Conservation (phyloP, 208 protist species). For the Trichomonas tenax region DNA sequence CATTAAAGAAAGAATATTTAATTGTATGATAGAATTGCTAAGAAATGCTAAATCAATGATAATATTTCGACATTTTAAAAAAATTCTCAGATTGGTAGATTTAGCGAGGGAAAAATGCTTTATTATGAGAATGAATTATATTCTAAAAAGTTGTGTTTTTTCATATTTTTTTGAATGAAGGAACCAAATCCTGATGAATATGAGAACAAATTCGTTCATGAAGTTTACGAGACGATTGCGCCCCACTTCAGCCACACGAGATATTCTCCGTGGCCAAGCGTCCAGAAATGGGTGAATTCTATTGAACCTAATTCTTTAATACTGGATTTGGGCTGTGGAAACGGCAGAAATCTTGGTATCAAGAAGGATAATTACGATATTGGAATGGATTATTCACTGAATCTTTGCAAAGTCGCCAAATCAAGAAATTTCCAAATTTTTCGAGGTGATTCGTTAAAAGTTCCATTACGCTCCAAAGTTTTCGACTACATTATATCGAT, state of each 20-base stretch:
- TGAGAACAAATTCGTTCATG: neutral
- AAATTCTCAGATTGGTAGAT: no score
- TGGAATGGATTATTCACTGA: neutral
- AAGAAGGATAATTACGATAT: neutral
- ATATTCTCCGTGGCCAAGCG: neutral
- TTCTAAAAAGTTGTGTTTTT: no score
- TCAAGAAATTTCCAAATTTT: neutral
- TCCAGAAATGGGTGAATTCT: neutral
- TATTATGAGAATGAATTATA: no score
- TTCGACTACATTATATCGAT: neutral
- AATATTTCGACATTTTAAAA: no score
- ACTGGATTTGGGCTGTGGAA: neutral
- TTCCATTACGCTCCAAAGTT: neutral
- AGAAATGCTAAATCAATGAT: no score
- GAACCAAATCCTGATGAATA: neutral
- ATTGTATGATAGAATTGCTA: no score
- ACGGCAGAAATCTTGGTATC: neutral
- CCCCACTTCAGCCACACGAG: neutral
- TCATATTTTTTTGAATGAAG: neutral
- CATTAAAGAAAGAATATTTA: no score
- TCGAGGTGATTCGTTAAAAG: neutral
- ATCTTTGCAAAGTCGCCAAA: neutral
- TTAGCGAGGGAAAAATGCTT: no score
- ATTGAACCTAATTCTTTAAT: neutral
- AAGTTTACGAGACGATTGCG: neutral